Evolutionary conservation across 1,284 basidiomycete genomes (phyloP).

Genomic region (Cutaneotrichosporon spelunceum): DNA sequence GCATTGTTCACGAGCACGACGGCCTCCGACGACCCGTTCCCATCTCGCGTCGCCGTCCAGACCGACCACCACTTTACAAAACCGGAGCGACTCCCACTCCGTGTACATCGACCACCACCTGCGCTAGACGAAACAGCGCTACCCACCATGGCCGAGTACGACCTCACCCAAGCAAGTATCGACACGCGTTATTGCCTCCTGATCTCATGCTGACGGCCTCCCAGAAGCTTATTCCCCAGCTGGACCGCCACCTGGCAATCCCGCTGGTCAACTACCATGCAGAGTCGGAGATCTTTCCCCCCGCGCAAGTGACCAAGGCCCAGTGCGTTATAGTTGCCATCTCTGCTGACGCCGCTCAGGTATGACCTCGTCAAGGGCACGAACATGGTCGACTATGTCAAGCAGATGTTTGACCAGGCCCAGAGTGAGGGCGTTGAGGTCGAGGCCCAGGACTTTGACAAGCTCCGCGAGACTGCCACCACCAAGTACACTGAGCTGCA

Average conservation of each 20-base stretch:
- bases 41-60: conserved; percentile 19
- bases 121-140: conserved; percentile 12
- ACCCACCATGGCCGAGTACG: conserved; percentile 71
- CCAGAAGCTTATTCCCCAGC: conserved; percentile 84
- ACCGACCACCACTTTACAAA: conserved; percentile 14
- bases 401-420: conserved; percentile 72
- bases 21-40: conserved; percentile 5
- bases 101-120: conserved; percentile 4
- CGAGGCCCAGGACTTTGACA: conserved; percentile 62
- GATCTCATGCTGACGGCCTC: conserved; percentile 15
- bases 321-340: conserved; percentile 37
- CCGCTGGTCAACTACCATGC: conserved; percentile 84
- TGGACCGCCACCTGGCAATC: conserved; percentile 91
- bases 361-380: conserved; percentile 97
- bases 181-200: conserved; percentile 17
- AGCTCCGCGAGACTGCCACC: conserved; percentile 74
- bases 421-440: conserved; percentile 48
- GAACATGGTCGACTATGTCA: conserved; percentile 91
- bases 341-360: conserved; percentile 31
- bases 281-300: conserved; percentile 50
- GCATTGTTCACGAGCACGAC: conserved; percentile 10
- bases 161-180: conserved; percentile 61
- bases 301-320: conserved; percentile 46
- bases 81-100: conserved; percentile 9
- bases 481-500: conserved; percentile 78